A percentile compares a stretch with the other conserved stretches of the same genome.
phyloP scores from a whole-genome alignment of 306 rosid genomes.

The apple (Malus domestica) region ASM211411v1 NC_041805.1:5508001-5508500 shows the following conservation, averaged over 20 bases:
- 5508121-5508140: constrained; percentile 15
- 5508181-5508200: constrained; percentile 38
- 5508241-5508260: constrained; percentile 71
- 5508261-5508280: constrained; percentile 86
- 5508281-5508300: constrained; percentile 80
- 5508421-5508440: constrained; percentile 81
- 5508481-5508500: constrained; percentile 44
- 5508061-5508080: constrained; percentile 40
- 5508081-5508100: constrained; percentile 45
- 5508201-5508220: constrained; percentile 77
- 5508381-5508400: constrained; percentile 34
- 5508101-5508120: constrained; percentile 46
- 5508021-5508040: constrained; percentile 62
- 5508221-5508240: constrained; percentile 84
- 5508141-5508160: constrained; percentile 14
- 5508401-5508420: constrained; percentile 52
- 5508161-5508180: constrained; percentile 33
- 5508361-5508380: constrained; percentile 53
- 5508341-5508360: constrained; percentile 49
- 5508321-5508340: constrained; percentile 99
- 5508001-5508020: constrained; percentile 36
- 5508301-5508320: constrained; percentile 80
- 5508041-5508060: constrained; percentile 61
- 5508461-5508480: constrained; percentile 77
- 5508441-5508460: constrained; percentile 90